Base-by-base conservation (phyloP, 768 basidiomycete genomes). In the Rubroboletus satanas region DNA sequence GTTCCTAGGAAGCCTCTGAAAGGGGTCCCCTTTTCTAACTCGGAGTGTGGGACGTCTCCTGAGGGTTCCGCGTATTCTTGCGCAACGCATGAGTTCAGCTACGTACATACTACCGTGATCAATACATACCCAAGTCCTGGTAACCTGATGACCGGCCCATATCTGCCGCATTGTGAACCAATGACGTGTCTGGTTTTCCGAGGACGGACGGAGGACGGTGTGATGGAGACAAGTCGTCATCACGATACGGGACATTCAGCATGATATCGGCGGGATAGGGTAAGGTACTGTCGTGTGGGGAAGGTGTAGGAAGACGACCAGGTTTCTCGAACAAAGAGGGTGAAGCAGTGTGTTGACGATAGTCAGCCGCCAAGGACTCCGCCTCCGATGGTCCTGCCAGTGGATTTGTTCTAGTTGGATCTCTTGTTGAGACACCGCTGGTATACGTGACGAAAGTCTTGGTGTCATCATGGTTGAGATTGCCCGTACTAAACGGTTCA, bases 11-110 rank as follows among this genome's bases (percentile, higher is more conserved):
- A 74, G 45, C 64, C 71, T 9, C 64, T 63, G 4, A 83, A 71
- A 4, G 76, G 71, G 4, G 66, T 70, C 2, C 66, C 67, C 58
- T 81, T 81, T 59, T 78, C 78, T n/a, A 66, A 56, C 15, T 66
- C 51, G 9, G 62, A 44, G 8, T 66, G 69, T 46, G 66, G 57
- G 11, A 59, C 54, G 5, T 60, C 58, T 15, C 42, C 56, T 49
- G 72, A 67, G 28, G 85, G 83, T 53, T 87, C 87, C 28, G 79
- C 80, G 63, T 87, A 89, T 60, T 89, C 88, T 90, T 89, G 63
- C 17, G 54, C 29, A 56, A 52, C 9, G 10, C 14, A 56, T 53
- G 46, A 54, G 28, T 33, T 51, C 47, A 29, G 31, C 8, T 32
- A 36, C 29, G 7, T 15, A 52, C 18, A 31, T 5, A 36, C 14